Percentiles rank a stretch among this genome's conserved stretches.
Evolutionary conservation across 352 stramenopile genomes (phyloP).

Genomic region (Globisporangium recalcitrans): DNA sequence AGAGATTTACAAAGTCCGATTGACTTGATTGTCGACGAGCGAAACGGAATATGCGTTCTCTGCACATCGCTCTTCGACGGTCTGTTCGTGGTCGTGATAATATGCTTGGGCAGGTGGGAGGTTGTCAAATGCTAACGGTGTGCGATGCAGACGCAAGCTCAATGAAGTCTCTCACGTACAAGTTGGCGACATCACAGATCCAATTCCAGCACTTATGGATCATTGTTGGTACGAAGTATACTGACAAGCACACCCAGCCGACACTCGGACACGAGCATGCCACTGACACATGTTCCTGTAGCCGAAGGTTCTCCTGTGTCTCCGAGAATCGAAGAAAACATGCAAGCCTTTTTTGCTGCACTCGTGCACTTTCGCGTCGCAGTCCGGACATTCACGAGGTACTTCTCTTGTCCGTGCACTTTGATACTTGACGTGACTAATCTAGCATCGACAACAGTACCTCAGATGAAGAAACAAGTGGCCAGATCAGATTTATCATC

Average conservation of each 20-base stretch:
- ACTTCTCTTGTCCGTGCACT: not conserved
- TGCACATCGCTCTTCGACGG: conserved; percentile 31
- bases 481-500: conserved; percentile 41
- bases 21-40: conserved; percentile 63
- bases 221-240: conserved; percentile 57
- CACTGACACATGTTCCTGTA: conserved; percentile 15
- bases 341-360: conserved; percentile 45
- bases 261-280: not conserved
- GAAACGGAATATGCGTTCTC: conserved; percentile 51
- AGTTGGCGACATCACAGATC: conserved; percentile 48
- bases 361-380: conserved; percentile 53
- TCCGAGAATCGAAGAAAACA: conserved; percentile 12
- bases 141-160: conserved; percentile 4
- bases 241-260: not conserved
- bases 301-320: conserved; percentile 4
- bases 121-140: not conserved
- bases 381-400: conserved; percentile 50
- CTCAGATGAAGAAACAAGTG: conserved; percentile 33
- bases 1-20: conserved; percentile 47
- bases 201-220: conserved; percentile 61
- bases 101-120: not conserved
- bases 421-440: too few relatives aligned
- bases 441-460: conserved; percentile 17
- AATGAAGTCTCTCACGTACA: conserved; percentile 53
- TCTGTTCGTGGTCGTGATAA: conserved; percentile 10